Evolutionary conservation across 2,329 filamentous ascomycete genomes (phyloP).

Genomic region (Trematosphaeria pertusa): DNA sequence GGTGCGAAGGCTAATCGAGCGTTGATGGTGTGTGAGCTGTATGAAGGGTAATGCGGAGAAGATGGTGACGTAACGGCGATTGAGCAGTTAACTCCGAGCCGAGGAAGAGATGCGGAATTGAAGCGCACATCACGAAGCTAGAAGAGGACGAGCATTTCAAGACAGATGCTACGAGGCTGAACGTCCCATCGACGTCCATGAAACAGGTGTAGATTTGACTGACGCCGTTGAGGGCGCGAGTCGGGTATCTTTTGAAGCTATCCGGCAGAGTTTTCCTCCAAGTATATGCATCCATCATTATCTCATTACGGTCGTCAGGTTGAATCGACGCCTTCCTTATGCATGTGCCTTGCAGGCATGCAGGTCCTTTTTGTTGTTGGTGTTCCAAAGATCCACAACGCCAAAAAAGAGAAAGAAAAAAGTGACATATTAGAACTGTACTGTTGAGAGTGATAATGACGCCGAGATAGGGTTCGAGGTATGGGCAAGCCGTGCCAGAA

Average conservation of each 20-base stretch:
- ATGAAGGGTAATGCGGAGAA: too few species aligned
- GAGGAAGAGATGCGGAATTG: slow-evolving; percentile 1
- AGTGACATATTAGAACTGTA: slow-evolving; percentile 16
- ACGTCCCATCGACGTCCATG: too few species aligned
- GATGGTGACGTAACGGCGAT: not conserved
- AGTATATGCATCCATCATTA: slow-evolving; percentile 20
- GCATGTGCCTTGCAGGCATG: slow-evolving; percentile 19
- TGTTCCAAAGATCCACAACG: slow-evolving; percentile 12
- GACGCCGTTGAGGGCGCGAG: slow-evolving; percentile 36
- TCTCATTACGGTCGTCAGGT: slow-evolving; percentile 47
- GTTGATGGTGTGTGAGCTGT: too few species aligned
- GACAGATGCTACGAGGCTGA: too few species aligned
- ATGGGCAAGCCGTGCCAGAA: slow-evolving; percentile 13
- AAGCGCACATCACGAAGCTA: not conserved
- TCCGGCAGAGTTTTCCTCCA: slow-evolving; percentile 11
- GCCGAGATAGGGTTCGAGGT: not conserved
- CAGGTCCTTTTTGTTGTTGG: slow-evolving; percentile 8
- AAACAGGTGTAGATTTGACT: too few species aligned
- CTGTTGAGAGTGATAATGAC: slow-evolving; percentile 28
- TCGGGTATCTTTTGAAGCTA: slow-evolving; percentile 36
- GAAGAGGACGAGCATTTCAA: too few species aligned
- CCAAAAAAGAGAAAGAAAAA: slow-evolving; percentile 8
- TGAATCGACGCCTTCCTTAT: slow-evolving; percentile 49
- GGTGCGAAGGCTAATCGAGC: too few species aligned
- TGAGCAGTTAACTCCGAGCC: not conserved